Percentiles rank a stretch among this genome's conserved stretches.
phyloP scores from a whole-genome alignment of 2,329 filamentous ascomycete species.

The Parascedosporium putredinis region DNA sequence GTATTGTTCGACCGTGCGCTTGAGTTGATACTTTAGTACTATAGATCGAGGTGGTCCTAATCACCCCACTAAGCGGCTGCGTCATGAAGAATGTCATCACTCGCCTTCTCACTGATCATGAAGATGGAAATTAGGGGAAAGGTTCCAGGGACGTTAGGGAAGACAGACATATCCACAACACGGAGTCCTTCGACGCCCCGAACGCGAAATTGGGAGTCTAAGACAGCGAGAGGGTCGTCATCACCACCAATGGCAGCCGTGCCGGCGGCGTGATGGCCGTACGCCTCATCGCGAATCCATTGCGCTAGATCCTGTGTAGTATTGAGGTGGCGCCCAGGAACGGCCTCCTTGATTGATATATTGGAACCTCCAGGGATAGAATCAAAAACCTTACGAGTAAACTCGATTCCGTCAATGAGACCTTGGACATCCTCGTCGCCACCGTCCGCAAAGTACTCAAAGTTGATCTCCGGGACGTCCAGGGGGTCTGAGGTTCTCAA shows the following conservation, averaged over 20 bases:
- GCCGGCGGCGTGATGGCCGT: slow-evolving; percentile 48
- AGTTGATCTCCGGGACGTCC: slow-evolving; percentile 48
- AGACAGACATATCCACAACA: slow-evolving; percentile 50
- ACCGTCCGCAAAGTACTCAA: slow-evolving; percentile 35
- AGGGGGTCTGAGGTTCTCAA: slow-evolving; percentile 46
- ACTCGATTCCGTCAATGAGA: slow-evolving; percentile 33
- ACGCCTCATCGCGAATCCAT: slow-evolving; percentile 37
- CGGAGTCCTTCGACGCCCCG: slow-evolving; percentile 40
- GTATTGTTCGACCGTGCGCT: no score
- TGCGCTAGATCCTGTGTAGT: slow-evolving; percentile 30
- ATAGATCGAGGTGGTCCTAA: no score
- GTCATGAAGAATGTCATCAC: no score
- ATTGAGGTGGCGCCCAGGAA: slow-evolving; percentile 27
- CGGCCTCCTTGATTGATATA: slow-evolving; percentile 24
- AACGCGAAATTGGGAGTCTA: slow-evolving; percentile 45
- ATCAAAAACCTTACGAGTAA: slow-evolving; percentile 26
- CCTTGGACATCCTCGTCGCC: slow-evolving; percentile 33
- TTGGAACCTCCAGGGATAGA: slow-evolving; percentile 18
- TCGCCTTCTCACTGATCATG: slow-evolving; percentile 47
- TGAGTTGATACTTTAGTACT: no score
- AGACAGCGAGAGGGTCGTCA: slow-evolving; percentile 39
- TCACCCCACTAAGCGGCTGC: no score
- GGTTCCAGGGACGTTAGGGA: slow-evolving; percentile 37
- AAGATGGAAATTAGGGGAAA: slow-evolving; percentile 39
- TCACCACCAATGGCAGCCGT: slow-evolving; percentile 44